Evolutionary conservation across 768 basidiomycete species (phyloP).

Genomic region (Candolleomyces eurysporus): DNA sequence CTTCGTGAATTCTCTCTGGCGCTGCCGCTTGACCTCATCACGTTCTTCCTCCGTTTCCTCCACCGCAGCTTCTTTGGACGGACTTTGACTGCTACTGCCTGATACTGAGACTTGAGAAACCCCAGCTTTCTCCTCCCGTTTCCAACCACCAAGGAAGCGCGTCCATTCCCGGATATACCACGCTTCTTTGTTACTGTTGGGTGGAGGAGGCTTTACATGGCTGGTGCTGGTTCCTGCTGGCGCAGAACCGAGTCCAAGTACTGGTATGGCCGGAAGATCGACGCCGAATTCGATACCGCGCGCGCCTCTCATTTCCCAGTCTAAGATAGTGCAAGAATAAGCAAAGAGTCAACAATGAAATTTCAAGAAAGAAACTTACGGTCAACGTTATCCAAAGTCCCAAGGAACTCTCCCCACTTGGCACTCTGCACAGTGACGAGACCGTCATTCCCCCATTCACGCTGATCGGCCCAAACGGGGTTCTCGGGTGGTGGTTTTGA

Average conservation of each 20-base stretch:
- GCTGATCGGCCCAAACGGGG: conserved; percentile 49
- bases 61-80: too few relatives aligned
- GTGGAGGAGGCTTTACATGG: conserved; percentile 6
- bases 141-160: conserved; percentile 60
- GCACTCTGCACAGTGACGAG: conserved; percentile 91
- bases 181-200: conserved; percentile 27
- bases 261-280: conserved; percentile 52
- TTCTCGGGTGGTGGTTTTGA: conserved; percentile 11
- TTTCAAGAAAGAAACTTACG: conserved; percentile 37
- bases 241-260: conserved; percentile 36
- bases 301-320: conserved; percentile 94
- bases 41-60: conserved; percentile 1
- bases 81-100: too few relatives aligned
- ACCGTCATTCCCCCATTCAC: conserved; percentile 85
- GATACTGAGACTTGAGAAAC: background rate
- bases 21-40: conserved; percentile 12
- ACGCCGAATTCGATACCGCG: conserved; percentile 70
- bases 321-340: conserved; percentile 19
- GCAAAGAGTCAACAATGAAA: background rate
- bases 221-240: conserved; percentile 11
- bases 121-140: conserved; percentile 39
- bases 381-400: conserved; percentile 84
- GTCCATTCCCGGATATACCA: conserved; percentile 63
- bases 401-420: conserved; percentile 95
- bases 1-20: conserved; percentile 24